phyloP scores from a whole-genome alignment of 2,329 filamentous ascomycete genomes.

The Chaetomium sp. region DNA sequence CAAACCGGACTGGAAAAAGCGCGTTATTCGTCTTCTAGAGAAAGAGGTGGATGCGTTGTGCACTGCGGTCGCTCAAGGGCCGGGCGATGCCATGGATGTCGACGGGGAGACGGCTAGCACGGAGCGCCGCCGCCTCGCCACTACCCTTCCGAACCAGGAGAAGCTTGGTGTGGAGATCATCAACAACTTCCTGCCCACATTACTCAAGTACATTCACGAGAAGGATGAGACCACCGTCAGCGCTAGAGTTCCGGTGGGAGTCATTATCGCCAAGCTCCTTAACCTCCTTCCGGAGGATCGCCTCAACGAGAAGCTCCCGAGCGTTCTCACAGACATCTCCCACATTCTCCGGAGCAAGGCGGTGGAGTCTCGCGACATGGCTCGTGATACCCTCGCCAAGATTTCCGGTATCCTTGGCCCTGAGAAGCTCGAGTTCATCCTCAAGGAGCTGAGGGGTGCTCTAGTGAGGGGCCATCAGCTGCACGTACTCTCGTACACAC shows the following conservation, averaged over 20 bases:
- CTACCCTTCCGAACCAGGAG: conserved; percentile 65
- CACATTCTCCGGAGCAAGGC: conserved; percentile 89
- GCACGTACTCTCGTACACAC: conserved; percentile 91
- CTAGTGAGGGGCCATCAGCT: conserved; percentile 87
- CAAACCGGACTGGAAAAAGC: conserved; percentile 82
- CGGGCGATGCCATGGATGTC: conserved; percentile 48
- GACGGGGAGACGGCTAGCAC: conserved; percentile 38
- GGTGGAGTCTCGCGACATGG: conserved; percentile 87
- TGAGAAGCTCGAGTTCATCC: conserved; percentile 84
- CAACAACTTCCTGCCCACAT: conserved; percentile 73
- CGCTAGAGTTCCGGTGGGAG: conserved; percentile 83
- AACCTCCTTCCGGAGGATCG: conserved; percentile 74
- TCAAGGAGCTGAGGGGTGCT: conserved; percentile 84
- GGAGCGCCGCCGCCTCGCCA: conserved; percentile 54
- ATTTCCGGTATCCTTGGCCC: conserved; percentile 81
- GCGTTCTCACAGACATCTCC: conserved; percentile 87
- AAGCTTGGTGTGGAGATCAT: conserved; percentile 74
- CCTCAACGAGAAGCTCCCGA: conserved; percentile 73
- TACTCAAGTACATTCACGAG: conserved; percentile 85
- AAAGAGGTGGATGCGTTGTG: conserved; percentile 78
- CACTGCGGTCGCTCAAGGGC: conserved; percentile 48
- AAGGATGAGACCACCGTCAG: conserved; percentile 96
- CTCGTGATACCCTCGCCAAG: conserved; percentile 82
- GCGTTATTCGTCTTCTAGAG: conserved; percentile 78
- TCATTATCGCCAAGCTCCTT: conserved; percentile 85